Evolutionary conservation across 495 filamentous ascomycete genomes (phyloP), one percentile per base, ranked within the genome.

Genomic region (Aspergillus asperescens): DNA sequence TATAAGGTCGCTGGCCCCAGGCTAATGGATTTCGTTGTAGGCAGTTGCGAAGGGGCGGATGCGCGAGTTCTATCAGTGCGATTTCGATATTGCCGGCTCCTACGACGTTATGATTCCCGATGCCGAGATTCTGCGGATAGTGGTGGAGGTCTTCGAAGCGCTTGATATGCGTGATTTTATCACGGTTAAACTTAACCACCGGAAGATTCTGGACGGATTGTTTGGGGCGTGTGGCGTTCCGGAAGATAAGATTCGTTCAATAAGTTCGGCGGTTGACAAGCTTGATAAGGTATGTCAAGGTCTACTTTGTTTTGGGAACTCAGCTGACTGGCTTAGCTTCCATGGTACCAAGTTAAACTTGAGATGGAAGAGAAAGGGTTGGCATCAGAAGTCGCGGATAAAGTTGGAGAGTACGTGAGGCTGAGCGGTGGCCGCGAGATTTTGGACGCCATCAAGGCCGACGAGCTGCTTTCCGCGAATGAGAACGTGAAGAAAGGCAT

Each of bases 11-110:
- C n/a, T 31, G 12, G n/a, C n/a, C n/a, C 15, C 4, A 43, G 27
- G 8, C 39, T 42, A 24, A 41, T 50, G 6, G 15, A 9, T 18
- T 24, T 5, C 6, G 13, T 8, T 15, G 15, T 23, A 54, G 51
- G 55, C 87, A 48, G 87, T 93, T 76, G 85, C 81, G 46, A 90
- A 90, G 65, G 93, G 93, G 44, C 81, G 89, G 5, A 92, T 96
- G 87, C 80, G 93, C 53, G 92, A 98, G 69, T 96, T 98, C 70
- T 95, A 94, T 69, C 92, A 97, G 74, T 96, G 91, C 70, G 92
- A 97, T 70, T 95, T 96, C 64, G 92, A 97, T 67, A 90, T 96
- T 72, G 92, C 92, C 20, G 92, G 91, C 54, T 68, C 73, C 27
- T 94, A 89, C 67, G 92, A 96, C 62, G 66, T 86, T n/a, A 96